A percentile compares a stretch with the other conserved stretches of the same genome.
Conservation (phyloP, 2,329 filamentous ascomycete genomes). For the Cadophora luteo-olivacea region DNA sequence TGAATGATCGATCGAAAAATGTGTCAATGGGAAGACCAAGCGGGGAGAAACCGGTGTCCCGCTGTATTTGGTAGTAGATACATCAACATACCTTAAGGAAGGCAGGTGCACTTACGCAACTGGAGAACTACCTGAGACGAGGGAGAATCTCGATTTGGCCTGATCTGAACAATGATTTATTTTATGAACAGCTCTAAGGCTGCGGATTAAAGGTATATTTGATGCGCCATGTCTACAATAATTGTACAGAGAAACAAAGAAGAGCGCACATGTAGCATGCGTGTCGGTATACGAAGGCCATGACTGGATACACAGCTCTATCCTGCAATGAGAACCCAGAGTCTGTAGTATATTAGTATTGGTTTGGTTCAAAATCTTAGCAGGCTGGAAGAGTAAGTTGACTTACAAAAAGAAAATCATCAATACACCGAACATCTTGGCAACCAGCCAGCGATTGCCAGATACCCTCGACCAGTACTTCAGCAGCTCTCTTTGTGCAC, state of each 20-base stretch:
- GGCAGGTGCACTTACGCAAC: no score
- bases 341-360: constrained; percentile 29
- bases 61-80: no score
- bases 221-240: constrained; percentile 31
- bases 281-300: background rate
- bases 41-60: no score
- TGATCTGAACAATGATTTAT: no score
- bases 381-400: no score
- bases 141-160: no score
- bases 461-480: constrained; percentile 97
- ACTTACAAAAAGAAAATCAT: constrained; percentile 88
- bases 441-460: constrained; percentile 93
- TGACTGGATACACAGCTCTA: constrained; percentile 24
- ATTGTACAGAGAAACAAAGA: constrained; percentile 30
- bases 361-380: no score
- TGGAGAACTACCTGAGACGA: background rate
- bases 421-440: constrained; percentile 85
- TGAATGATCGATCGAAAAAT: no score
- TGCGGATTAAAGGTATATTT: constrained; percentile 30
- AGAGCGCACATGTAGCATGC: constrained; percentile 22
- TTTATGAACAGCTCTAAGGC: background rate
- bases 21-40: no score
- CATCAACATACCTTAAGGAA: no score
- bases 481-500: constrained; percentile 90
- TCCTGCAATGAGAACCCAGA: constrained; percentile 42